Percentiles rank a stretch among this genome's conserved stretches.
Conservation (phyloP, 31 red algal species). For the Odonthalia washingtoniensis region DNA sequence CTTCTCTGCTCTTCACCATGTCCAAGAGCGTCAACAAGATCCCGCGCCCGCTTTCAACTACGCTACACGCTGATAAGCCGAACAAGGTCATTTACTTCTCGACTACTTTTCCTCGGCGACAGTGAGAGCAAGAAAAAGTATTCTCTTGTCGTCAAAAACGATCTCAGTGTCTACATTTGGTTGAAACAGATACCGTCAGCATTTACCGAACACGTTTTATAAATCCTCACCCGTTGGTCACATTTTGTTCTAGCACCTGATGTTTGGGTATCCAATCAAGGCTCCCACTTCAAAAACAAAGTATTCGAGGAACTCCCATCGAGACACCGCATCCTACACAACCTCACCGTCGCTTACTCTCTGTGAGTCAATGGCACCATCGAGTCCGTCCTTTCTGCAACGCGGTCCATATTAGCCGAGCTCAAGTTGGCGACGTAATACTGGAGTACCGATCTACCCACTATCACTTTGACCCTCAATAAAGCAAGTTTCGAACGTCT, state of each 20-base stretch:
- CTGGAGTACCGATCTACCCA: slow-evolving; percentile 6
- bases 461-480: slow-evolving; percentile 10
- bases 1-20: slow-evolving; percentile 34
- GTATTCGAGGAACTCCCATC: neutral
- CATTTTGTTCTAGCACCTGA: neutral
- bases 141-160: slow-evolving; percentile 55
- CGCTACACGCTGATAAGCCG: slow-evolving; percentile 28
- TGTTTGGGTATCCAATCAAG: slow-evolving; percentile 51
- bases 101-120: slow-evolving; percentile 49
- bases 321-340: slow-evolving; percentile 16
- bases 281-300: slow-evolving; percentile 65
- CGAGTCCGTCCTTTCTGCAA: slow-evolving; percentile 36
- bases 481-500: slow-evolving; percentile 20
- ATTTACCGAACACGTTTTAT: slow-evolving; percentile 24
- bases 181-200: slow-evolving; percentile 8
- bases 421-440: slow-evolving; percentile 13
- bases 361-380: slow-evolving; percentile 50
- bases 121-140: slow-evolving; percentile 15
- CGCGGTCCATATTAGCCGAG: neutral
- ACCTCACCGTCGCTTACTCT: slow-evolving; percentile 35
- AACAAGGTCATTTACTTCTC: slow-evolving; percentile 58
- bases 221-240: slow-evolving; percentile 17
- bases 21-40: slow-evolving; percentile 52
- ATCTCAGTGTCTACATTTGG: slow-evolving; percentile 53
- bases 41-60: slow-evolving; percentile 54